Base-by-base conservation (phyloP, 495 filamentous ascomycete species). In the Saxophila tyrrhenica region DNA sequence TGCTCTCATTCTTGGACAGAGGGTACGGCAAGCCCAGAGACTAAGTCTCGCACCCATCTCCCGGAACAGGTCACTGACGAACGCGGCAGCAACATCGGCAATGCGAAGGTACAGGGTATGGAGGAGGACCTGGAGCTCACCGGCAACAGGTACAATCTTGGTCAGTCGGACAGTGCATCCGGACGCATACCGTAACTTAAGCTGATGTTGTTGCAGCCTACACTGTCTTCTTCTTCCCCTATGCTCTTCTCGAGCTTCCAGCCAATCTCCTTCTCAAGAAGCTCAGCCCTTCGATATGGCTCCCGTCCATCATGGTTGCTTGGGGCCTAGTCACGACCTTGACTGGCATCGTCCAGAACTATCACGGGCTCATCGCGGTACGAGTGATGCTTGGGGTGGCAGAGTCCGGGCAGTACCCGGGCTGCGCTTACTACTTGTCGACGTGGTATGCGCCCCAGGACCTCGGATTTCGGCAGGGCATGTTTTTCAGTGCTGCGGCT, bases 201-300 rank as follows among this genome's bases (percentile, higher is more conserved):
- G 16, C 35, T 39, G 35, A 39, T 39, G 35, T 8, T 16, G 16
- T 9, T 39, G 9, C 16, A 39, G 35, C 35, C 35, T 39, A 39
- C 16, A 39, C 35, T 8, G 35, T 39, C 16, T 44, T 44, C 41
- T 44, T 44, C 41, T 44, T 44, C 19, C 41, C 41, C n/a, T 44
- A 44, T n/a, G 41, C 41, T 7, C 65, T 78, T 11, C 76, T 85
- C 50, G 81, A 85, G 58, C 72, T 87, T 8, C 85, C 85, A 3
- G 79, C 75, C 54, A 90, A 90, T 62, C 68, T 90, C 19, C 62
- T 88, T 2, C 67, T 89, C 45, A 84, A 84, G 61, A 75, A 70
- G 53, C 57, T 82, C 29, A 70, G 78, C 11, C 81, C 85, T 0
- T 81, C 75, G 21, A 70, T 81, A 45, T 89, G 84, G 85, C 68